Evolutionary conservation across 2,329 filamentous ascomycete species (phyloP), one percentile per base, ranked within the genome.

Genomic region (Cladophialophora carrionii): DNA sequence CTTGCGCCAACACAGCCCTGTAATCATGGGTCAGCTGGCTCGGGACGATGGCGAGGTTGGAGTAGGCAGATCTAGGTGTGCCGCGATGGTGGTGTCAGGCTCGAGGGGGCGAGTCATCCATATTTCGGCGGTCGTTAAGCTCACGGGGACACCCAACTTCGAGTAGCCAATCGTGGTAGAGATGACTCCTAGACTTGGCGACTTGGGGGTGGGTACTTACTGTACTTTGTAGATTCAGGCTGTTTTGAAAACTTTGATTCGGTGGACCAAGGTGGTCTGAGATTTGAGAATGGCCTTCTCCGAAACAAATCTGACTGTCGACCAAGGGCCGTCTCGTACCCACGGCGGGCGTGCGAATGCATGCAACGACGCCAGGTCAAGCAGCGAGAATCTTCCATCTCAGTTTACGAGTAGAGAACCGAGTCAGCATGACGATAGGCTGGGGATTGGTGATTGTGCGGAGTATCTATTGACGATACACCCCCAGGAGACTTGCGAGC

Each of bases 11-110:
- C n/a, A 6, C 37, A 43, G 37, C 17, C 37, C 17, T 43, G 48
- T 52, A 29, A 52, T 52, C 48, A 20, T 52, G 48, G 48, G 48
- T n/a, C 37, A 43, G 37, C 37, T 43, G 17, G 37, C 3, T 43
- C 37, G 37, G 37, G 37, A 43, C 34, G 34, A 41, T n/a, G 37
- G 37, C 37, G n/a, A 20, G 37, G 37, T 43, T 14, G 17, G 37
- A 43, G 37, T 8, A 43, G 6, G 37, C 14, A 41, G 37, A 41
- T 6, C 14, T 14, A 41, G 14, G 37, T 41, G 34, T 41, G 34
- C 37, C 37, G 37, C 17, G 14, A 7, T 20, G 17, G 37, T 17
- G 37, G 37, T 43, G 26, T 29, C 26, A 29, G 6, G 26, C 26
- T 29, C 26, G 26, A 29, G 6, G 6, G 6, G 26, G 26, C 26